These are phyloP conservation scores for Oropetium thomaeum DNA, from an alignment of 176 grass and related monocot species.

Conservation along the genomic window DNA sequence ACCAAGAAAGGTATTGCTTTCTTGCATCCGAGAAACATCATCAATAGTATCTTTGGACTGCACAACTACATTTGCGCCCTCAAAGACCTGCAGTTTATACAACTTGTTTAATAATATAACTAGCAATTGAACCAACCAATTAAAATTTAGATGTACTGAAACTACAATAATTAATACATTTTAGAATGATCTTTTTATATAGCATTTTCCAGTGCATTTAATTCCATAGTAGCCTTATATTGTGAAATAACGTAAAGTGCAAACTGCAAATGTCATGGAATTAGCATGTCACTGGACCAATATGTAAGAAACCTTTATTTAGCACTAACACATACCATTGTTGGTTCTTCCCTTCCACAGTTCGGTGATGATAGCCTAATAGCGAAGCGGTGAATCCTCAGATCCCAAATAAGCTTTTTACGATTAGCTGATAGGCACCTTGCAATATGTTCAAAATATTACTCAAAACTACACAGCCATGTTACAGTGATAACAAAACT, in stretches of 20 bases:
- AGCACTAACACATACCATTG: slow-evolving; percentile 46
- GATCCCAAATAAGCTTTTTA: slow-evolving; percentile 73
- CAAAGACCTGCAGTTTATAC: slow-evolving; percentile 61
- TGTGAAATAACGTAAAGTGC: neutral
- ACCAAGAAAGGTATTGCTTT: slow-evolving; percentile 29
- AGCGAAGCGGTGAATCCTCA: slow-evolving; percentile 56
- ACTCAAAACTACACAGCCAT: slow-evolving; percentile 30
- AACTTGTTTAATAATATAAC: slow-evolving; percentile 27
- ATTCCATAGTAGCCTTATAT: slow-evolving; percentile 11
- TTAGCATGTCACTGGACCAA: slow-evolving; percentile 9
- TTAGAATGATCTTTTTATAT: neutral
- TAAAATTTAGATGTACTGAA: neutral
- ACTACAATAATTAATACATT: neutral
- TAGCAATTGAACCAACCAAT: slow-evolving; percentile 18
- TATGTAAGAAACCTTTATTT: slow-evolving; percentile 21
- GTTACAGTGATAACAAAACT: slow-evolving; percentile 20
- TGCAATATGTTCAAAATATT: slow-evolving; percentile 36
- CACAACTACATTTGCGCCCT: slow-evolving; percentile 49
- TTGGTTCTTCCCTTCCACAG: slow-evolving; percentile 43
- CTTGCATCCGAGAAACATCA: slow-evolving; percentile 38
- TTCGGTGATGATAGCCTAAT: slow-evolving; percentile 63
- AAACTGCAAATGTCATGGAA: slow-evolving; percentile 11
- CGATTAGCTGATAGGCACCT: slow-evolving; percentile 71
- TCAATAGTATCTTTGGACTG: slow-evolving; percentile 43
- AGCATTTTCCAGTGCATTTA: neutral